Conservation (phyloP, 805 yeast genomes). For the Kodamaea fukazawae region DNA sequence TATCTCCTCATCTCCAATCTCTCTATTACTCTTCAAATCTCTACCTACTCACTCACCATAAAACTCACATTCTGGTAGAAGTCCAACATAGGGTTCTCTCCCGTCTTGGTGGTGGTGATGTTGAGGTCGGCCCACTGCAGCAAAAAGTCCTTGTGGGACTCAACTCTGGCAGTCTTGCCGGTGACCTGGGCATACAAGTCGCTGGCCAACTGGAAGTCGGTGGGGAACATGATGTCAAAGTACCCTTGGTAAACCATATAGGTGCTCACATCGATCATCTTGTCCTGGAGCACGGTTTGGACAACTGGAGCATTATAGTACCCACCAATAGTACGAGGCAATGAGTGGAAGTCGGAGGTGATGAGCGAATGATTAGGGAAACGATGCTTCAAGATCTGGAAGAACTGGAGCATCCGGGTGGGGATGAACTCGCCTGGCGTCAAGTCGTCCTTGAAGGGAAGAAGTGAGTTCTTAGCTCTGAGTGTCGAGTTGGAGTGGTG, state of each 20-base stretch:
- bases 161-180: conserved; percentile 54
- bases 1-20: too few species aligned
- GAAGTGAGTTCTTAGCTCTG: conserved; percentile 45
- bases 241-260: conserved; percentile 84
- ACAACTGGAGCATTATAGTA: conserved; percentile 71
- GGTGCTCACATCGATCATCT: conserved; percentile 66
- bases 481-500: conserved; percentile 46
- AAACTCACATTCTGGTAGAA: conserved; percentile 75
- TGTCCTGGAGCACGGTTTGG: conserved; percentile 66
- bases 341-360: conserved; percentile 61
- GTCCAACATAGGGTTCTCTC: conserved; percentile 82
- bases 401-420: conserved; percentile 65
- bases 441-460: conserved; percentile 66
- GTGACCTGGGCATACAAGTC: conserved; percentile 63
- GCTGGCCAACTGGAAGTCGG: conserved; percentile 63
- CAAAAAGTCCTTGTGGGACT: conserved; percentile 63
- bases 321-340: conserved; percentile 52
- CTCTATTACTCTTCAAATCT: too few species aligned
- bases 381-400: conserved; percentile 55
- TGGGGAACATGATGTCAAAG: conserved; percentile 85
- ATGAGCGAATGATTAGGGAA: conserved; percentile 79
- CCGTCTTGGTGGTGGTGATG: conserved; percentile 65
- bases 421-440: conserved; percentile 79
- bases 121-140: conserved; percentile 69
- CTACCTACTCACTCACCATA: conserved; percentile 32